phyloP scores from a whole-genome alignment of 2,329 filamentous ascomycete species.

The Xylariales sp. region DNA sequence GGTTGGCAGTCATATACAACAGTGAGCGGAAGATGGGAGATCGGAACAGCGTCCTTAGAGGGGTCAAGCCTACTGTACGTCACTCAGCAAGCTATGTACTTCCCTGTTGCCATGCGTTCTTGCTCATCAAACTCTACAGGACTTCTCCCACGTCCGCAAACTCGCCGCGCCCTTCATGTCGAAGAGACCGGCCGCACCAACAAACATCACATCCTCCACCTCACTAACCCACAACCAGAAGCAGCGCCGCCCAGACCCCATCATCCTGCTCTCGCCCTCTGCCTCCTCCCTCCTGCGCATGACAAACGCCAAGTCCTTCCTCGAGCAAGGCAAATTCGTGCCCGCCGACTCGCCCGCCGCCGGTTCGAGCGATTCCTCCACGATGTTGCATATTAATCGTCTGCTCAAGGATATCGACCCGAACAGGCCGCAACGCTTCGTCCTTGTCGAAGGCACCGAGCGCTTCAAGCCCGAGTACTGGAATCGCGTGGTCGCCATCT shows the following conservation, averaged over 20 bases:
- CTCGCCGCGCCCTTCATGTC: constrained; percentile 72
- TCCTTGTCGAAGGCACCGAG: constrained; percentile 87
- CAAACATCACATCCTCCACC: constrained; percentile 35
- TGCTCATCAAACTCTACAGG: no score
- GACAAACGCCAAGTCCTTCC: constrained; percentile 92
- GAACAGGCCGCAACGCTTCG: constrained; percentile 77
- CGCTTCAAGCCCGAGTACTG: constrained; percentile 99
- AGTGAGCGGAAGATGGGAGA: constrained; percentile 90
- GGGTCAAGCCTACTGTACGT: constrained; percentile 80
- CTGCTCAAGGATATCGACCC: constrained; percentile 67
- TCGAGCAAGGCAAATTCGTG: constrained; percentile 76
- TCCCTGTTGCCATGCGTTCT: no score
- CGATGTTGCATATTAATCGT: constrained; percentile 83
- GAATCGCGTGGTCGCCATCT: constrained; percentile 90
- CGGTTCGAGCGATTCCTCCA: constrained; percentile 59
- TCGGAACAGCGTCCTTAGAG: constrained; percentile 80
- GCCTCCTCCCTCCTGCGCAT: constrained; percentile 92
- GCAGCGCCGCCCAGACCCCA: constrained; percentile 64
- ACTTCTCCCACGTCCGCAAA: constrained; percentile 92
- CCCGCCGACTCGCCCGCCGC: constrained; percentile 63
- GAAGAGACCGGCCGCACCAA: constrained; percentile 44
- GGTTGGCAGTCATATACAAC: constrained; percentile 83
- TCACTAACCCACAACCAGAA: constrained; percentile 52
- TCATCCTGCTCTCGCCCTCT: constrained; percentile 94
- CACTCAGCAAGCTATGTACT: neutral